phyloP scores from a whole-genome alignment of 805 yeast genomes.

The Kuraishia capsulata region DNA sequence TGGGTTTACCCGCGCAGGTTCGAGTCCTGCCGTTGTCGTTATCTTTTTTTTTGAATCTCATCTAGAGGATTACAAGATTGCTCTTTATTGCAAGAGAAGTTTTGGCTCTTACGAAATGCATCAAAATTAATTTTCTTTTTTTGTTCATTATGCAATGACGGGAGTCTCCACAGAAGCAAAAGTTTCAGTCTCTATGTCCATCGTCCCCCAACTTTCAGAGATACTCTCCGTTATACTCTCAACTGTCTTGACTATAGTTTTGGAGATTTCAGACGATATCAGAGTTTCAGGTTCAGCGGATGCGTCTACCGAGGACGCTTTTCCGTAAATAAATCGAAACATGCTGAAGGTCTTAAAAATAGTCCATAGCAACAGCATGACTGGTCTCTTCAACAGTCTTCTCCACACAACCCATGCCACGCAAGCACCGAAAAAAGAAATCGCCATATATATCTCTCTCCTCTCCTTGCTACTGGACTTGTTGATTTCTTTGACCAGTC shows the following conservation, averaged over 20 bases:
- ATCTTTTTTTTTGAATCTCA: conserved; percentile 24
- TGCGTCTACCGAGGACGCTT: background rate
- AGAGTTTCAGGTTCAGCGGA: background rate
- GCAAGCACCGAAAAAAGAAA: conserved; percentile 34
- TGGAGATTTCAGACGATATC: background rate
- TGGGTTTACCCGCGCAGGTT: conserved; percentile 58
- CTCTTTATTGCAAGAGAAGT: too few species aligned
- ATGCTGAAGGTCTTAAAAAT: conserved; percentile 25
- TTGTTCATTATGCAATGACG: background rate
- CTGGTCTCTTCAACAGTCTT: conserved; percentile 36
- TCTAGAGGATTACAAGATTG: too few species aligned
- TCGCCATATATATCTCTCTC: conserved; percentile 35
- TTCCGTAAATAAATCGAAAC: background rate
- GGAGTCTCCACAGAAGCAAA: background rate
- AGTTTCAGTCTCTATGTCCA: background rate
- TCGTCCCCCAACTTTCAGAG: background rate
- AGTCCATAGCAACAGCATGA: conserved; percentile 36
- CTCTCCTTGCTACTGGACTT: conserved; percentile 41
- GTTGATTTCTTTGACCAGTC: conserved; percentile 40
- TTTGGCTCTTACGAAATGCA: too few species aligned
- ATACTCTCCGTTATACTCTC: background rate
- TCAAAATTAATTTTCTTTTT: too few species aligned
- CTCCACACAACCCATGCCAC: conserved; percentile 42
- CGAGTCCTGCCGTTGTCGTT: conserved; percentile 70
- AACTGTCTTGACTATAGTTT: background rate